Evolutionary conservation across 2,329 filamentous ascomycete genomes (phyloP), one percentile per base, ranked within the genome.

Genomic region (Fusarium algeriense): DNA sequence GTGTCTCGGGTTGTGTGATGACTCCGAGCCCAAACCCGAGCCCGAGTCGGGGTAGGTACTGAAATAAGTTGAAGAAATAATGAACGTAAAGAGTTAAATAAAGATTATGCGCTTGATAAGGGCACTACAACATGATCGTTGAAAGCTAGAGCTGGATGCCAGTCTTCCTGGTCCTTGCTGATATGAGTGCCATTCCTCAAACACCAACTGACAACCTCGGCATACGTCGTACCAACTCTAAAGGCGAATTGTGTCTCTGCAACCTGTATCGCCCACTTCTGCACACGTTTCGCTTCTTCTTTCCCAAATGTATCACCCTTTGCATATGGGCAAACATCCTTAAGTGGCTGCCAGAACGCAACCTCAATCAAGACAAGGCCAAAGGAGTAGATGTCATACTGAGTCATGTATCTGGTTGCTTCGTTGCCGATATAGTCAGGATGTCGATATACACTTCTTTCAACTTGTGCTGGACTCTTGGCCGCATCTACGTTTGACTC

Each of bases 401-500:
- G 54, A 0, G 54, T 38, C 23, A 30, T 30, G 32, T 57, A 57
- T 50, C 54, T 50, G 7, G 10, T 38, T 30, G 32, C 43, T 4
- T 57, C 54, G 0, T 23, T 50, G 0, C 54, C 54, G 8, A 57
- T 50, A 2, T 57, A 57, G 1, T 57, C 54, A 6, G 54, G 54
- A 2, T 57, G 32, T 1, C 54, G 1, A 4, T 57, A 57, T 4
- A 50, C 0, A 0, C 34, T 57, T 15, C 14, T 3, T 1, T 50
- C 43, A 1, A 50, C 43, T 0, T 50, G 43, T 1, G 54, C 23
- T 23, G 23, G 12, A 0, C 23, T 38, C 15, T 50, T 50, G 23
- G 43, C 54, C 2, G 54, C 43, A 50, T 57, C 54, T 1, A 57
- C 17, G 1, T 57, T 57, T 5, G 54, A 57, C 32, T 57, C 54